Evolutionary conservation across 805 yeast species (phyloP).

Genomic region (Cyberlindnera maritima): DNA sequence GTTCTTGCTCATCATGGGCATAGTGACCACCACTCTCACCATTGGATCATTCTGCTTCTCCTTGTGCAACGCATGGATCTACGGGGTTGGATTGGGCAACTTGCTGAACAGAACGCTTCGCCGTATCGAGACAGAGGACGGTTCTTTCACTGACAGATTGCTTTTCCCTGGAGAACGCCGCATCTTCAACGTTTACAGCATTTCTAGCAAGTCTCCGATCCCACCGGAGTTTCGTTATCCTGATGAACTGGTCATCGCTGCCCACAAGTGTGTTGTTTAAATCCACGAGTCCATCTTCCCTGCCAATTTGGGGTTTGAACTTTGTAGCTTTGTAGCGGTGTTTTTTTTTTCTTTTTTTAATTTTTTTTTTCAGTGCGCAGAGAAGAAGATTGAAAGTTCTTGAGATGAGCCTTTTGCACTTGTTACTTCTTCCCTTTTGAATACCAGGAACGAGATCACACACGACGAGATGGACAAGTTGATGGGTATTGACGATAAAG

Average conservation of each 20-base stretch:
- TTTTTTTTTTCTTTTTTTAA: slow-evolving; percentile 1
- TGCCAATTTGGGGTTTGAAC: no score
- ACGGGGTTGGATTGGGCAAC: slow-evolving; percentile 12
- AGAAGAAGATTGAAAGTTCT: background rate
- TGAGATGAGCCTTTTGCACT: background rate
- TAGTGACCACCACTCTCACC: background rate
- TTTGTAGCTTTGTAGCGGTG: no score
- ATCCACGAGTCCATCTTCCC: background rate
- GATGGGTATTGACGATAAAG: slow-evolving; percentile 13
- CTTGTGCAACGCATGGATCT: slow-evolving; percentile 1
- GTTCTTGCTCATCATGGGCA: background rate
- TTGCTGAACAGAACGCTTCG: slow-evolving; percentile 15
- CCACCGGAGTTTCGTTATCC: slow-evolving; percentile 4
- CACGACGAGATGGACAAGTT: slow-evolving; percentile 22
- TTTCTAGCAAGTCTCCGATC: background rate
- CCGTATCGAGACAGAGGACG: background rate
- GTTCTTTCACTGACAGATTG: background rate
- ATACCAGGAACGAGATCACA: background rate
- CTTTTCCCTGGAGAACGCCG: slow-evolving; percentile 4
- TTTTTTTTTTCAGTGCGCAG: background rate
- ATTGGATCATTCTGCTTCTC: background rate
- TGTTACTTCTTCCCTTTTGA: no score
- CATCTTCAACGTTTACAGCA: slow-evolving; percentile 1
- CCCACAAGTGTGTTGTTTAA: background rate
- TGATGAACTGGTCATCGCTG: slow-evolving; percentile 7